Percentiles rank a stretch among this genome's conserved stretches.
Evolutionary conservation across 768 basidiomycete genomes (phyloP).

Genomic region (Mycena rosella): DNA sequence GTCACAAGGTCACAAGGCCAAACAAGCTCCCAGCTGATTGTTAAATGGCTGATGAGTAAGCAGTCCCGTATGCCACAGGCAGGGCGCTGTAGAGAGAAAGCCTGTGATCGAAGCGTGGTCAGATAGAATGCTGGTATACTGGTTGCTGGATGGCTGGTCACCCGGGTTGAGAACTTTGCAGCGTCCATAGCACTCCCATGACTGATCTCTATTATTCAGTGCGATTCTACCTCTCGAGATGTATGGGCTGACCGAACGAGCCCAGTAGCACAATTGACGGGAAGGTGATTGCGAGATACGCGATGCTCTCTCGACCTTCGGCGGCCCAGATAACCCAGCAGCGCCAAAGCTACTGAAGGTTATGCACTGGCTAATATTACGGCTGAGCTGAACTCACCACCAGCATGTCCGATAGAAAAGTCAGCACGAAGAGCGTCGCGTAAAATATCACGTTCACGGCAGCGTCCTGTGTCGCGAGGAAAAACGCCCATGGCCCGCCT

Average conservation of each 20-base stretch:
- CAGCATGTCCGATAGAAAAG: slow-evolving; percentile 57
- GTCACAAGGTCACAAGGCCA: no score
- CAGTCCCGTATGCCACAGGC: slow-evolving; percentile 40
- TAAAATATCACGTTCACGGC: slow-evolving; percentile 58
- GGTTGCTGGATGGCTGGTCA: no score
- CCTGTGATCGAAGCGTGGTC: no score
- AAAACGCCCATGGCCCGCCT: slow-evolving; percentile 59
- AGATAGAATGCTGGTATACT: no score
- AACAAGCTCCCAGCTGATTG: no score
- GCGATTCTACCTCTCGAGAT: no score
- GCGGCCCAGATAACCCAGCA: slow-evolving; percentile 62
- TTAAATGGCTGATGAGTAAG: no score
- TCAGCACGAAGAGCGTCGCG: slow-evolving; percentile 56
- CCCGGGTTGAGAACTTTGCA: no score
- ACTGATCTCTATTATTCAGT: no score
- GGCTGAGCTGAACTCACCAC: slow-evolving; percentile 50
- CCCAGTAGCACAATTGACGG: slow-evolving; percentile 53
- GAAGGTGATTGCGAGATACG: slow-evolving; percentile 49
- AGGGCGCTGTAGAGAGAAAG: no score
- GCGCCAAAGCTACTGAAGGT: slow-evolving; percentile 53
- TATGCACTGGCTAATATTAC: no score
- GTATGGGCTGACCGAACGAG: slow-evolving; percentile 52
- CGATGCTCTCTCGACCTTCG: slow-evolving; percentile 45
- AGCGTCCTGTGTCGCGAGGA: slow-evolving; percentile 55
- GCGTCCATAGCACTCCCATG: no score